Conservation (phyloP, 2,329 filamentous ascomycete genomes). For the Hymenoscyphus scutula region DNA sequence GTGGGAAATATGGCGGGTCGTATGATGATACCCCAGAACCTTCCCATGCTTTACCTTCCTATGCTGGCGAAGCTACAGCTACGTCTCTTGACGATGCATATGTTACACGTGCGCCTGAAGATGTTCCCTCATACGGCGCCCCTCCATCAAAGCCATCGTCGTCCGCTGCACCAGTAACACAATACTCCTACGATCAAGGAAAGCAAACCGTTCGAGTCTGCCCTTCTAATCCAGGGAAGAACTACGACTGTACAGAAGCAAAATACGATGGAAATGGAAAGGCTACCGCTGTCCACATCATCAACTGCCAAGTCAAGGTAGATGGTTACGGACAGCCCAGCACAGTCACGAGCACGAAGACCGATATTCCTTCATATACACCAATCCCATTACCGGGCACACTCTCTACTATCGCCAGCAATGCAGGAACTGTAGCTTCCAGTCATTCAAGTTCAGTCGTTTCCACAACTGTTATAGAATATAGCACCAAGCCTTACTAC, state of each 20-base stretch:
- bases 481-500: conserved; percentile 1
- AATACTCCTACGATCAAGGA: conserved; percentile 3
- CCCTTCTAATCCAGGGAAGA: not conserved
- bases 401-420: not conserved
- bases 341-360: not conserved
- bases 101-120: not conserved
- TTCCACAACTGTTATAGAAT: not conserved
- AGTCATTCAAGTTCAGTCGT: too few species aligned
- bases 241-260: conserved; percentile 5
- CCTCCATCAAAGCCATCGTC: not conserved
- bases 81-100: conserved; percentile 3
- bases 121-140: not conserved
- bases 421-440: too few species aligned
- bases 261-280: conserved; percentile 1
- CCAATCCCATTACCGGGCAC: not conserved
- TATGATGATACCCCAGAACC: not conserved
- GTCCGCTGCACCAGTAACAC: not conserved
- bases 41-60: not conserved
- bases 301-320: not conserved
- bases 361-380: not conserved
- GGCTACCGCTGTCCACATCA: not conserved
- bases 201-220: conserved; percentile 4
- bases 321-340: not conserved
- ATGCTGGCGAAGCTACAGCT: not conserved
- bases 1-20: not conserved